A percentile compares a stretch with the other conserved stretches of the same genome.
Evolutionary conservation across 2,329 filamentous ascomycete genomes (phyloP).

Genomic region (Tolypocladium pustulatum): DNA sequence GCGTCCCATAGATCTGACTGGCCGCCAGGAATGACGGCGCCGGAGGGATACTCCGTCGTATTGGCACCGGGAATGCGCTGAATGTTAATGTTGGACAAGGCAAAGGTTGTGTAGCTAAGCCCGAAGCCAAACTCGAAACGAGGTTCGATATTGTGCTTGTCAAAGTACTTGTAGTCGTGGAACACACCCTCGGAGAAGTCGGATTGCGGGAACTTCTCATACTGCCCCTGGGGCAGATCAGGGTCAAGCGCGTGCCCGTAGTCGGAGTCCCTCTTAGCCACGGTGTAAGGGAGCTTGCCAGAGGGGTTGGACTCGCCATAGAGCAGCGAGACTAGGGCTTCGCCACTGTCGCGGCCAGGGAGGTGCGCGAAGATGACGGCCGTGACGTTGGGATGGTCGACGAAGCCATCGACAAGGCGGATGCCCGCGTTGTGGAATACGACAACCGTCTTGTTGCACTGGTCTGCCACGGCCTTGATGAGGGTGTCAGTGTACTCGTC

Average conservation of each 20-base stretch:
- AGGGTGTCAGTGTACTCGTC: slow-evolving; percentile 56
- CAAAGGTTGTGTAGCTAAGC: slow-evolving; percentile 44
- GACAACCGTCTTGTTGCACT: slow-evolving; percentile 53
- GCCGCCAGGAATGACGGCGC: slow-evolving; percentile 30
- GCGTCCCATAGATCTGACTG: slow-evolving; percentile 37
- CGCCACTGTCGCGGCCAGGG: slow-evolving; percentile 53
- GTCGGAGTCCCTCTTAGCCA: slow-evolving; percentile 44
- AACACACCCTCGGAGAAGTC: slow-evolving; percentile 41
- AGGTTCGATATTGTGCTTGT: slow-evolving; percentile 34
- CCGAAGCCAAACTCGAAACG: slow-evolving; percentile 48
- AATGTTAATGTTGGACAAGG: slow-evolving; percentile 32
- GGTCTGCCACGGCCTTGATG: slow-evolving; percentile 44
- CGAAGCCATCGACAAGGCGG: slow-evolving; percentile 48
- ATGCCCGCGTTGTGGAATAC: slow-evolving; percentile 55
- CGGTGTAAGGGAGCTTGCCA: slow-evolving; percentile 51
- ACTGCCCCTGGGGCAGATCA: slow-evolving; percentile 35
- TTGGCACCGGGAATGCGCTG: slow-evolving; percentile 9
- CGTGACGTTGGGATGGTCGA: slow-evolving; percentile 54
- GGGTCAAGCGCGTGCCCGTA: slow-evolving; percentile 36
- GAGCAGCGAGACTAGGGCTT: slow-evolving; percentile 42
- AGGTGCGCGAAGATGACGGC: slow-evolving; percentile 54
- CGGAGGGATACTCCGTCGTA: slow-evolving; percentile 24
- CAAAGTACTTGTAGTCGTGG: slow-evolving; percentile 46
- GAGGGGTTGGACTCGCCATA: slow-evolving; percentile 48
- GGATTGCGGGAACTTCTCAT: slow-evolving; percentile 38